These are phyloP conservation scores for Pythium utonaiense DNA, from an alignment of 352 stramenopile species.

Conservation along the genomic window DNA sequence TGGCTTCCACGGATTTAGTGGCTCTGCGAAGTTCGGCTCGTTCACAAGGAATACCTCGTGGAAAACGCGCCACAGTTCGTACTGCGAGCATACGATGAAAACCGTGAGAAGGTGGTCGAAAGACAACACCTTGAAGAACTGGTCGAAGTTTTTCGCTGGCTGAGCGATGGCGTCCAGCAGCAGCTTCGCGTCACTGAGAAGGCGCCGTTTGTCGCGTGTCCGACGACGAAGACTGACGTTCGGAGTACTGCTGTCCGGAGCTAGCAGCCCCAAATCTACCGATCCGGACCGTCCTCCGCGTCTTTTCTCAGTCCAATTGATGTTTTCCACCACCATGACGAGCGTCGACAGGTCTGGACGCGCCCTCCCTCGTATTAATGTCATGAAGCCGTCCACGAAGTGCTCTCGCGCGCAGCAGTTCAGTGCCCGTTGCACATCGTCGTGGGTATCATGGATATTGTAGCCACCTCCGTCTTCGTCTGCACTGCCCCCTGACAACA, in stretches of 20 bases:
- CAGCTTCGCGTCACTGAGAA: conserved; percentile 16
- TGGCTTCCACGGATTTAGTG: conserved; percentile 44
- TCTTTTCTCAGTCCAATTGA: conserved; percentile 19
- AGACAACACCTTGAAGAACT: conserved; percentile 37
- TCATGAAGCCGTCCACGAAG: conserved; percentile 39
- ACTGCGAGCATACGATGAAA: conserved; percentile 45
- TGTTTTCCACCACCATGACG: conserved; percentile 30
- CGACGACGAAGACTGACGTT: neutral
- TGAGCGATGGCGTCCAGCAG: conserved; percentile 32
- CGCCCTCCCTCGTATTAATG: conserved; percentile 32
- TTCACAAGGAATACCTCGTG: conserved; percentile 38
- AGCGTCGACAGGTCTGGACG: conserved; percentile 35
- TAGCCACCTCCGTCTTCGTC: conserved; percentile 37
- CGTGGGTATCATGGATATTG: conserved; percentile 26
- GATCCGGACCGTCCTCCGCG: neutral
- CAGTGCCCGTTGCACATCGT: conserved; percentile 44
- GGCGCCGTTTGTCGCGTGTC: conserved; percentile 21
- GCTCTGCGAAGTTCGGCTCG: conserved; percentile 28
- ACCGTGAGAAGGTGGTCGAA: conserved; percentile 44
- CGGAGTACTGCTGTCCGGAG: neutral
- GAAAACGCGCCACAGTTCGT: conserved; percentile 47
- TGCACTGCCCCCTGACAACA: conserved; percentile 25
- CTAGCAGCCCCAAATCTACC: neutral
- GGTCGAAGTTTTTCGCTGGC: conserved; percentile 25
- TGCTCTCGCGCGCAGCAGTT: conserved; percentile 29